Conservation (phyloP, 2,329 filamentous ascomycete species). For the Mycosphaerella arachidis region DNA sequence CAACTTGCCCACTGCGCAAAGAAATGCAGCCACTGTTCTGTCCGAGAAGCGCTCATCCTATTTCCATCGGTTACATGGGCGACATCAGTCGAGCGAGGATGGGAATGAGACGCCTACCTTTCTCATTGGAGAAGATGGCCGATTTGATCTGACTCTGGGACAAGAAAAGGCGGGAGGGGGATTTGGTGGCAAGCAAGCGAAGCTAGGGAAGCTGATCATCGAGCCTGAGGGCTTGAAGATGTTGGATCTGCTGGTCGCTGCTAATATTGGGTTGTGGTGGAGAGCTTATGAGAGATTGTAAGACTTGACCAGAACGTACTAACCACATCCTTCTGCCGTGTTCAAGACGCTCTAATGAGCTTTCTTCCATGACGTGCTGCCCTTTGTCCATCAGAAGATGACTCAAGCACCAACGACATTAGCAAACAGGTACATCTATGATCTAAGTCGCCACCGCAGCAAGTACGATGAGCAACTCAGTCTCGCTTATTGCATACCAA, state of each 20-base stretch:
- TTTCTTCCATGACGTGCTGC: too few relatives aligned
- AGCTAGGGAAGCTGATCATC: slow-evolving; percentile 88
- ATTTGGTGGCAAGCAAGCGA: slow-evolving; percentile 77
- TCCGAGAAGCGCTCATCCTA: slow-evolving; percentile 29
- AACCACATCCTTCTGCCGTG: too few relatives aligned
- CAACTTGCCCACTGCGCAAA: slow-evolving; percentile 64
- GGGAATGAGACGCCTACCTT: slow-evolving; percentile 16
- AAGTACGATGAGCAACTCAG: too few relatives aligned
- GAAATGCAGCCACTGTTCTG: slow-evolving; percentile 26
- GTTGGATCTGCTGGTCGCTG: slow-evolving; percentile 85
- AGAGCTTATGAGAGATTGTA: slow-evolving; percentile 62
- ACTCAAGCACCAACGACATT: too few relatives aligned
- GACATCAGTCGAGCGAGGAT: slow-evolving; percentile 13
- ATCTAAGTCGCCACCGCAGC: too few relatives aligned
- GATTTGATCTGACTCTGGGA: slow-evolving; percentile 70
- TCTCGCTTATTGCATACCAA: too few relatives aligned
- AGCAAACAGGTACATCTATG: too few relatives aligned
- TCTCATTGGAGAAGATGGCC: slow-evolving; percentile 34
- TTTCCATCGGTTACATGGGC: slow-evolving; percentile 13
- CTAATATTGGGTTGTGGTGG: slow-evolving; percentile 94
- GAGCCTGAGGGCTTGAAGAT: slow-evolving; percentile 89
- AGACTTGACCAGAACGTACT: neutral
- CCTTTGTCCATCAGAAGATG: too few relatives aligned
- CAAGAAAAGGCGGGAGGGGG: slow-evolving; percentile 82
- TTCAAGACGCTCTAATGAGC: too few relatives aligned